Conservation (phyloP, 192 early-diverging fungal species). For the Coemansia sp. region DNA sequence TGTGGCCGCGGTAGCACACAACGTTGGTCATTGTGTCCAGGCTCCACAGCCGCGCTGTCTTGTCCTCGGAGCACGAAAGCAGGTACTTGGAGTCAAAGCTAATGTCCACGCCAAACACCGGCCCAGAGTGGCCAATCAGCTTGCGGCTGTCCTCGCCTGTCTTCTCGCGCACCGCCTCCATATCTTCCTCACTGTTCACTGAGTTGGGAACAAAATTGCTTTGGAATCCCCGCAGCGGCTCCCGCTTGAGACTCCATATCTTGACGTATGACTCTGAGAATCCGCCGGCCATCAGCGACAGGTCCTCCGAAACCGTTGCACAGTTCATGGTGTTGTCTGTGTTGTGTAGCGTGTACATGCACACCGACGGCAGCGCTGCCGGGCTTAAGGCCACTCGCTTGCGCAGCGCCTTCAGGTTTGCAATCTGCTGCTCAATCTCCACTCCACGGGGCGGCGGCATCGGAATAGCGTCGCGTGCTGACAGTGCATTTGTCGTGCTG, state of each 20-base stretch:
- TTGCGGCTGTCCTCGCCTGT: slow-evolving; percentile 60
- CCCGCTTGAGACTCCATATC: slow-evolving; percentile 86
- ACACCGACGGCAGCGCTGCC: slow-evolving; percentile 78
- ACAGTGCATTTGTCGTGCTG: slow-evolving; percentile 58
- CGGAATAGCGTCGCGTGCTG: slow-evolving; percentile 40
- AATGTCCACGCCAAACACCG: slow-evolving; percentile 84
- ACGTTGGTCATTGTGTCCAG: slow-evolving; percentile 86
- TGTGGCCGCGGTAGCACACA: slow-evolving; percentile 96
- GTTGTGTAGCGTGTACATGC: slow-evolving; percentile 96
- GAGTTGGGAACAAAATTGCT: slow-evolving; percentile 61
- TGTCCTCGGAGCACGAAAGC: slow-evolving; percentile 89
- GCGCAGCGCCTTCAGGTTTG: slow-evolving; percentile 70
- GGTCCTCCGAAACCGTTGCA: slow-evolving; percentile 77
- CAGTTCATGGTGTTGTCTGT: slow-evolving; percentile 84
- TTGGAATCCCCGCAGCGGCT: slow-evolving; percentile 65
- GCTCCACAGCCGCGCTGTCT: slow-evolving; percentile 95
- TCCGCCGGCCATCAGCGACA: slow-evolving; percentile 80
- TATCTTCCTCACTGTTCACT: slow-evolving; percentile 59
- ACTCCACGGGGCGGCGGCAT: slow-evolving; percentile 60
- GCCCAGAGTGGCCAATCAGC: slow-evolving; percentile 88
- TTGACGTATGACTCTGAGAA: slow-evolving; percentile 92
- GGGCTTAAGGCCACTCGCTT: slow-evolving; percentile 71
- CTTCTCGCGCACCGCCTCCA: slow-evolving; percentile 62
- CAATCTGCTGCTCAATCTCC: slow-evolving; percentile 79
- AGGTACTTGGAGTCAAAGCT: slow-evolving; percentile 84